Conservation (phyloP, 2,329 filamentous ascomycete species). For the Neonectria punicea region DNA sequence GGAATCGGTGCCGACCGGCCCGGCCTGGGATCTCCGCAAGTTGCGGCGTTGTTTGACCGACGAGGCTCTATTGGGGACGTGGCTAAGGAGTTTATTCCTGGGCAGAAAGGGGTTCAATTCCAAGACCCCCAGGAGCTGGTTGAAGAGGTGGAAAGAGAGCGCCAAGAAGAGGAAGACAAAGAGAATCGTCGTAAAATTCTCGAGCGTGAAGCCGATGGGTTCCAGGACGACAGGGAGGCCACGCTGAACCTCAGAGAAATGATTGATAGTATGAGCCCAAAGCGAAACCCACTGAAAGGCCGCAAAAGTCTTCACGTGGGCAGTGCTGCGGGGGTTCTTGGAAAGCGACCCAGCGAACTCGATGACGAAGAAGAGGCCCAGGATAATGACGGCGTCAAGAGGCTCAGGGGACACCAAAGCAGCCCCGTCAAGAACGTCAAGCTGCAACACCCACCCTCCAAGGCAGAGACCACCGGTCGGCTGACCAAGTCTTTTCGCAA, state of each 20-base stretch:
- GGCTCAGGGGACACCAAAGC: conserved; percentile 75
- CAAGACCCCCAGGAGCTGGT: conserved; percentile 72
- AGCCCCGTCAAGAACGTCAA: conserved; percentile 82
- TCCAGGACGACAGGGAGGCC: conserved; percentile 62
- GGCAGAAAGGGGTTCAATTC: conserved; percentile 65
- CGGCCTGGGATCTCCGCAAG: conserved; percentile 79
- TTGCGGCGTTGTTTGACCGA: conserved; percentile 76
- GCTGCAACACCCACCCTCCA: conserved; percentile 75
- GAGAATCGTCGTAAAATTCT: conserved; percentile 68
- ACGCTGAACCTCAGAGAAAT: conserved; percentile 78
- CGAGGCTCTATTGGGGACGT: conserved; percentile 77
- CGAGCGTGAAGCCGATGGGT: conserved; percentile 58
- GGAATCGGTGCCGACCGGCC: conserved; percentile 76
- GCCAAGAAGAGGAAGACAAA: conserved; percentile 67
- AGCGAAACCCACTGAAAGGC: conserved; percentile 72
- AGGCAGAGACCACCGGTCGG: conserved; percentile 73
- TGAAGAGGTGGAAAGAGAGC: conserved; percentile 70
- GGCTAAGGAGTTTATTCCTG: conserved; percentile 71
- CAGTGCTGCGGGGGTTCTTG: conserved; percentile 77
- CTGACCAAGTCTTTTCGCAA: conserved; percentile 60
- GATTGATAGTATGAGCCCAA: conserved; percentile 81
- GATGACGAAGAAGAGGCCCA: conserved; percentile 72
- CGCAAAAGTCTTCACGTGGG: conserved; percentile 83
- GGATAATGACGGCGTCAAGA: conserved; percentile 71
- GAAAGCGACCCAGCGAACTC: conserved; percentile 78